Conservation (phyloP, 2,329 filamentous ascomycete species). For the Aspergillus fijiensis region DNA sequence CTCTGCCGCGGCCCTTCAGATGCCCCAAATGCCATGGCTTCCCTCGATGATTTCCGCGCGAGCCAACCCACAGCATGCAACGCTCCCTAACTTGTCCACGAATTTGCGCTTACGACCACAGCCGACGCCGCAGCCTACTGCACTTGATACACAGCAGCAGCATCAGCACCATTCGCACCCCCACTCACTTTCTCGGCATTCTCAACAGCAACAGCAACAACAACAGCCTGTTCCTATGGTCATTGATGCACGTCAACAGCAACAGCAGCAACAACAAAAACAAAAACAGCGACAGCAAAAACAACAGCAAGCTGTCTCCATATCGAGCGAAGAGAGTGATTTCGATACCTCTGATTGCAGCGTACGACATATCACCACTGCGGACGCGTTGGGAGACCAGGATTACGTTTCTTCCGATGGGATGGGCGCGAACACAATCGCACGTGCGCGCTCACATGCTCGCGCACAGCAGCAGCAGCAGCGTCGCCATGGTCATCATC, state of each 20-base stretch:
- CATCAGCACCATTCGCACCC: background rate
- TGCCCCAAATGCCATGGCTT: constrained; percentile 28
- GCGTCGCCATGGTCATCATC: background rate
- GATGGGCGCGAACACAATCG: background rate
- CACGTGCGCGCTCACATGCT: background rate
- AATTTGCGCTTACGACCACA: constrained; percentile 19
- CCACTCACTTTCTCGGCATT: background rate
- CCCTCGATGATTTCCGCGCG: constrained; percentile 24
- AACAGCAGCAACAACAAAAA: background rate
- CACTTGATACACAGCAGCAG: background rate
- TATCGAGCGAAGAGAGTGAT: constrained; percentile 1
- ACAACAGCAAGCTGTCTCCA: background rate
- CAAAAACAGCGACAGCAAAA: background rate
- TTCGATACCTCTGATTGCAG: background rate
- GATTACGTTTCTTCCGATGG: background rate
- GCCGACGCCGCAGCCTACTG: constrained; percentile 5
- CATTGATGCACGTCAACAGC: constrained; percentile 2
- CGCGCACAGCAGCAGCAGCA: background rate
- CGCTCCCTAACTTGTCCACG: constrained; percentile 21
- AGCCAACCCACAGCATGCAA: constrained; percentile 13
- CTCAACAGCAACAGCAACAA: background rate
- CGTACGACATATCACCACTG: background rate
- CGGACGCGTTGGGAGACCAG: background rate
- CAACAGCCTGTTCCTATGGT: background rate
- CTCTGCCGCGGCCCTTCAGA: constrained; percentile 20